Percentiles rank a stretch among this genome's conserved stretches.
Evolutionary conservation across 1,284 basidiomycete genomes (phyloP).

Genomic region (Inonotus obliquus): DNA sequence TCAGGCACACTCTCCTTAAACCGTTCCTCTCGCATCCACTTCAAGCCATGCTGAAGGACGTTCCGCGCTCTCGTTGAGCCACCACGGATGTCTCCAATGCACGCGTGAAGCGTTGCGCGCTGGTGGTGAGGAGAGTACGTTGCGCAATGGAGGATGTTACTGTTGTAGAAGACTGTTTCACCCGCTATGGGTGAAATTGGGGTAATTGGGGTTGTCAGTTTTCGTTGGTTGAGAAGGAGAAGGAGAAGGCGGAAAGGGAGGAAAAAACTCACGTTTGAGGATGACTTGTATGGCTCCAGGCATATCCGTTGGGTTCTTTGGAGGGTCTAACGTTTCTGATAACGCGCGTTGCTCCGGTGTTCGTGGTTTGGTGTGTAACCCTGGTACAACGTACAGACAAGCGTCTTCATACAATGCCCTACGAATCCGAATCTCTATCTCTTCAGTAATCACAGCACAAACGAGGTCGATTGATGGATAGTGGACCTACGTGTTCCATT

Average conservation of each 20-base stretch:
- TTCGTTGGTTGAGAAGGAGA: background rate
- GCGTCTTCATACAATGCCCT: constrained; percentile 72
- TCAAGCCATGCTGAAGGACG: constrained; percentile 74
- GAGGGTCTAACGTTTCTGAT: constrained; percentile 52
- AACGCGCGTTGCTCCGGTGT: constrained; percentile 25
- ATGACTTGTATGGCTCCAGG: constrained; percentile 58
- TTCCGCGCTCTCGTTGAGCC: constrained; percentile 67
- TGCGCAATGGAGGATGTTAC: constrained; percentile 75
- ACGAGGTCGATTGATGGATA: background rate
- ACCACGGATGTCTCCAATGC: constrained; percentile 61
- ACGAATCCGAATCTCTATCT: background rate
- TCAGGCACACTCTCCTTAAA: constrained; percentile 49
- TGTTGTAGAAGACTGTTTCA: constrained; percentile 80
- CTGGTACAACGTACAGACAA: constrained; percentile 73
- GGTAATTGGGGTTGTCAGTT: background rate
- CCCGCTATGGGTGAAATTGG: constrained; percentile 43
- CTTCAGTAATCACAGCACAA: background rate
- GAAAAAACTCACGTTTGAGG: constrained; percentile 46
- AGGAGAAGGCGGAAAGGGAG: constrained; percentile 27
- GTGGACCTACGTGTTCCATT: constrained; percentile 77
- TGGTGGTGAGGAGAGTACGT: constrained; percentile 50
- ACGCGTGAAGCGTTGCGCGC: constrained; percentile 73
- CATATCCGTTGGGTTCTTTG: constrained; percentile 60
- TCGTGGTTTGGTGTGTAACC: constrained; percentile 43
- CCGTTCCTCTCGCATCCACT: constrained; percentile 62